These are phyloP conservation scores for Wickerhamomyces strasburgensis DNA, from an alignment of 805 yeast genomes.

Conservation along the genomic window DNA sequence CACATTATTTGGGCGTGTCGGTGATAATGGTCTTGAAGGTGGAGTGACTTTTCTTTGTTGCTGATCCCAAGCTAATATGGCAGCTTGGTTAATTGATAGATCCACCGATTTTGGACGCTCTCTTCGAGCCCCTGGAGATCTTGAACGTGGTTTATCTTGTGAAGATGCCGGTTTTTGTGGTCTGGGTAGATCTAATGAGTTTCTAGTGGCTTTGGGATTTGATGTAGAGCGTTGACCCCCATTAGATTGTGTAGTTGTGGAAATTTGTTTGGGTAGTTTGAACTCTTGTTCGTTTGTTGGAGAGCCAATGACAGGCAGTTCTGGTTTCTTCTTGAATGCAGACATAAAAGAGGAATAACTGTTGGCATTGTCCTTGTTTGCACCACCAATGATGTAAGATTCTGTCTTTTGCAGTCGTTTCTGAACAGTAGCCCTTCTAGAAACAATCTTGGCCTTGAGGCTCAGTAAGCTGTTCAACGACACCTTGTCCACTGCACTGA, in stretches of 20 bases:
- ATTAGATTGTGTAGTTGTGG: conserved; percentile 1
- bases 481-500: conserved; percentile 13
- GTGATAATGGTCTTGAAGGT: conserved; percentile 13
- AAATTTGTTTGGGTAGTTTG: conserved; percentile 8
- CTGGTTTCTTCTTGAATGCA: conserved; percentile 14
- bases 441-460: conserved; percentile 15
- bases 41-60: conserved; percentile 12
- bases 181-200: conserved; percentile 13
- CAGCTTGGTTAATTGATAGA: conserved; percentile 22
- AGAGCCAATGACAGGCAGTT: conserved; percentile 1
- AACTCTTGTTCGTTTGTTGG: conserved; percentile 5
- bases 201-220: conserved; percentile 4
- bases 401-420: conserved; percentile 11
- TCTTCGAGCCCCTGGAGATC: conserved; percentile 7
- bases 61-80: conserved; percentile 24
- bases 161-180: conserved; percentile 7
- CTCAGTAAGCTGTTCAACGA: conserved; percentile 13
- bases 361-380: conserved; percentile 14
- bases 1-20: conserved; percentile 4
- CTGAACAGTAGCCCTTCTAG: conserved; percentile 12
- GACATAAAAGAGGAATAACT: conserved; percentile 24
- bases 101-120: conserved; percentile 26
- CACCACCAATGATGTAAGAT: conserved; percentile 10
- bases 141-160: conserved; percentile 15
- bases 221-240: conserved; percentile 1